Conservation (phyloP, 768 basidiomycete genomes). For the Podaxis mareebaensis region DNA sequence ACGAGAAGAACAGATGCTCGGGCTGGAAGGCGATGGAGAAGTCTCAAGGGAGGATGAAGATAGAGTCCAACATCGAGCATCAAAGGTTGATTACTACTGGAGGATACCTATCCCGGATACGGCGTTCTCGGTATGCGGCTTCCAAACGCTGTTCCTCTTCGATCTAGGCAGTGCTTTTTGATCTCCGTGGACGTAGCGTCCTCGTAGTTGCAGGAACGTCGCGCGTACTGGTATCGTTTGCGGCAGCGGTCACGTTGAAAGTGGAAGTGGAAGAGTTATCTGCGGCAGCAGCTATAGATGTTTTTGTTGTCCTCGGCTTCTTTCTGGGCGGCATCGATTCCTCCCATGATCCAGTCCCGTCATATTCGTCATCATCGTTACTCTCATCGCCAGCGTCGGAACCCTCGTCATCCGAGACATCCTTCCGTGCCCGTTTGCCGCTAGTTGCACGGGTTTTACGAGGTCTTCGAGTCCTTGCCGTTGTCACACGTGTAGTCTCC, state of each 20-base stretch:
- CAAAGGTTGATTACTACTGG: neutral
- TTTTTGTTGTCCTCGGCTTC: constrained; percentile 22
- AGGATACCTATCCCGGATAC: constrained; percentile 26
- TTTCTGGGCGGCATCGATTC: constrained; percentile 31
- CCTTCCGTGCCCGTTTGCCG: neutral
- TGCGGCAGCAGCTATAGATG: neutral
- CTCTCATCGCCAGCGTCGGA: constrained; percentile 23
- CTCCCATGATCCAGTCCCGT: constrained; percentile 21
- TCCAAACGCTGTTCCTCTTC: constrained; percentile 52
- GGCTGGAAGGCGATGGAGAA: neutral
- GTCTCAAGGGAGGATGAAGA: neutral
- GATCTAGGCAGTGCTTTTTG: constrained; percentile 51
- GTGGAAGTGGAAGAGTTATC: constrained; percentile 18
- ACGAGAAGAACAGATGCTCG: neutral
- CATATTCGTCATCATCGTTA: constrained; percentile 22
- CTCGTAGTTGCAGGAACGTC: constrained; percentile 35
- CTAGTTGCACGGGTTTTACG: constrained; percentile 4
- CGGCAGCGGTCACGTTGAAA: constrained; percentile 15
- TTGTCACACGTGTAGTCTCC: neutral
- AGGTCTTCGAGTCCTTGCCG: neutral
- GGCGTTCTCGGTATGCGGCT: constrained; percentile 47
- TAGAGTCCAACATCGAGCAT: neutral
- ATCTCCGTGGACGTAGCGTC: constrained; percentile 57
- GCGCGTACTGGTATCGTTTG: neutral
- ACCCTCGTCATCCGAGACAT: constrained; percentile 11